phyloP scores from a whole-genome alignment of 1,284 basidiomycete genomes.

The Microbotryum lychnidis-dioicae region DNA sequence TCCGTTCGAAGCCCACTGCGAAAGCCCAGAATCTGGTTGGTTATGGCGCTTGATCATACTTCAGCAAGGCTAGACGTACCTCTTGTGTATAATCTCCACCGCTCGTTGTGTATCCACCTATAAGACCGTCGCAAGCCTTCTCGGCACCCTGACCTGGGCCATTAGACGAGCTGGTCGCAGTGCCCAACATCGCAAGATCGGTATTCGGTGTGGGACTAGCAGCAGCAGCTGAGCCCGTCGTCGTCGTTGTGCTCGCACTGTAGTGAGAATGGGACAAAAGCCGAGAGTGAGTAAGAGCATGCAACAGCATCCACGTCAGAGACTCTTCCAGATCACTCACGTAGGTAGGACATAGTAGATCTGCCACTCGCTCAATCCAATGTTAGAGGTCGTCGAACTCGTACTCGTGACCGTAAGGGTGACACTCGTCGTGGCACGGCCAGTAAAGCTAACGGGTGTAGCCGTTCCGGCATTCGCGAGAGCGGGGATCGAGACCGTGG shows the following conservation, averaged over 20 bases:
- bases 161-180: constrained; percentile 13
- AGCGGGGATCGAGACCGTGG: neutral
- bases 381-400: neutral
- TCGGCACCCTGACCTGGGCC: constrained; percentile 8
- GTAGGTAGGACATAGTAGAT: constrained; percentile 6
- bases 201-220: constrained; percentile 4
- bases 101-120: constrained; percentile 14
- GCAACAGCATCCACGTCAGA: no score
- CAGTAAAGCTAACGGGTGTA: constrained; percentile 8
- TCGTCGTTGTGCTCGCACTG: neutral
- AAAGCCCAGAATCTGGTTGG: neutral
- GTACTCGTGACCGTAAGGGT: constrained; percentile 20
- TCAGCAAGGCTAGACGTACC: no score
- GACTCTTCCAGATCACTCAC: no score
- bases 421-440: constrained; percentile 13
- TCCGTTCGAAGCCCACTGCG: constrained; percentile 17
- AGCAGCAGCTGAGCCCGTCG: neutral
- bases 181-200: constrained; percentile 12
- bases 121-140: constrained; percentile 14
- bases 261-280: no score
- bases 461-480: no score
- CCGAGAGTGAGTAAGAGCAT: no score
- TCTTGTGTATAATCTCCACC: constrained; percentile 10
- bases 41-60: no score
- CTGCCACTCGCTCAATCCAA: constrained; percentile 29